phyloP scores from a whole-genome alignment of 2,329 filamentous ascomycete species.

The Celoporthe dispersa region DNA sequence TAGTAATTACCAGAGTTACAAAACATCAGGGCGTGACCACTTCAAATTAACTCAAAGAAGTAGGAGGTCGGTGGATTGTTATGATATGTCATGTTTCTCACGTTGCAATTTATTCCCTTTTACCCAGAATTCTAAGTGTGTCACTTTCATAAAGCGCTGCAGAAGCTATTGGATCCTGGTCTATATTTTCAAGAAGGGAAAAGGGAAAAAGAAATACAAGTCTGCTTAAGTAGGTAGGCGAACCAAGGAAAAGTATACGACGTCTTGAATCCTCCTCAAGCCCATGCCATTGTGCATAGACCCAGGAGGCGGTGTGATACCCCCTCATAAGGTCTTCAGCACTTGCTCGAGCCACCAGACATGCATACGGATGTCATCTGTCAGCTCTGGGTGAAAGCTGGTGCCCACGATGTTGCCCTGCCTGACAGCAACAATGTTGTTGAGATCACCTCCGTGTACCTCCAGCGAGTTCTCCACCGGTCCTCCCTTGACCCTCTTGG shows the following conservation, averaged over 20 bases:
- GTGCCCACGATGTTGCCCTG: constrained; percentile 94
- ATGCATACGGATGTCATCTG: constrained; percentile 85
- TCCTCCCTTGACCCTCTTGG: constrained; percentile 39
- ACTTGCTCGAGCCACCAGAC: constrained; percentile 89
- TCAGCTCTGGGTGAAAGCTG: constrained; percentile 95
- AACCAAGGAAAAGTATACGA: not conserved
- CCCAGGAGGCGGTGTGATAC: not conserved
- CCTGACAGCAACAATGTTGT: constrained; percentile 85
- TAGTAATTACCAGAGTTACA: not conserved
- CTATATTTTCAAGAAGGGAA: not conserved
- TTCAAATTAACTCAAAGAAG: too few species aligned
- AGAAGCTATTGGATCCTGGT: not conserved
- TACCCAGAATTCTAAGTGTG: not conserved
- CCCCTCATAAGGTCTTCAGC: constrained; percentile 38
- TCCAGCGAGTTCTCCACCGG: constrained; percentile 41
- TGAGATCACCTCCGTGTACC: constrained; percentile 47
- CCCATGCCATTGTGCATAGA: not conserved
- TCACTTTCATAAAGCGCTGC: not conserved
- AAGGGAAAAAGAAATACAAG: not conserved
- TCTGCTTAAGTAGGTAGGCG: not conserved
- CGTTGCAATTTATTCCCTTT: not conserved
- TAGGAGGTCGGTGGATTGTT: too few species aligned
- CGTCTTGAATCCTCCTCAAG: not conserved
- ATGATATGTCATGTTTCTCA: not conserved
- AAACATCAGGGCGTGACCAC: too few species aligned